Conservation (phyloP, 2,329 filamentous ascomycete genomes). For the Zymoseptoria brevis region DNA sequence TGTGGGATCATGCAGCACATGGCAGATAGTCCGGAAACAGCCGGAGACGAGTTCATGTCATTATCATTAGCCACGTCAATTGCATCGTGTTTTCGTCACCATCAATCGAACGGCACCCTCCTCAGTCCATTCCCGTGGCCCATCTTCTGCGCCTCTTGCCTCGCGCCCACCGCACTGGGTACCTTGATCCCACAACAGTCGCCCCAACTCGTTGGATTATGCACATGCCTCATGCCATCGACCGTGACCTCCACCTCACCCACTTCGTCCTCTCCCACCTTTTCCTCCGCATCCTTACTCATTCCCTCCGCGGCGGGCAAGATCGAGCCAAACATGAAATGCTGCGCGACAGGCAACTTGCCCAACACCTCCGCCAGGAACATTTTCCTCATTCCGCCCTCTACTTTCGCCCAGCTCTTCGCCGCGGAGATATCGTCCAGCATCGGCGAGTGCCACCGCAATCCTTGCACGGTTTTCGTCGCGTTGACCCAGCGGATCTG, state of each 20-base stretch:
- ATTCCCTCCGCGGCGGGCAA: conserved; percentile 75
- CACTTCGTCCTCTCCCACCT: conserved; percentile 40
- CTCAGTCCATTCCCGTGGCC: conserved; percentile 56
- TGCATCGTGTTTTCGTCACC: neutral
- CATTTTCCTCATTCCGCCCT: conserved; percentile 94
- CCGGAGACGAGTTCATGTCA: neutral
- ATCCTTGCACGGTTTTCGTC: conserved; percentile 88
- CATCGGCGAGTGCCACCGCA: conserved; percentile 97
- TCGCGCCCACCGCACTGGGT: conserved; percentile 84
- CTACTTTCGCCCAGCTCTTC: conserved; percentile 84
- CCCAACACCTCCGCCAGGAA: conserved; percentile 86
- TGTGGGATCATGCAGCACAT: neutral
- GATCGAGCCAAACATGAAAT: conserved; percentile 86
- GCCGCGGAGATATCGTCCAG: conserved; percentile 92
- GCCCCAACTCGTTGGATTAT: conserved; percentile 66
- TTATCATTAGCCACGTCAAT: neutral
- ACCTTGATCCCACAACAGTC: conserved; percentile 98
- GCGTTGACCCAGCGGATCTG: conserved; percentile 92
- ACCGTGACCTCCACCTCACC: conserved; percentile 57
- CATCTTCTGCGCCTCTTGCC: conserved; percentile 76
- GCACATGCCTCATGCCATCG: conserved; percentile 51
- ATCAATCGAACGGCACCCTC: conserved; percentile 72
- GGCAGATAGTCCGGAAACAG: neutral
- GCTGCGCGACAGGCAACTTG: conserved; percentile 96
- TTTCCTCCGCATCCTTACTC: conserved; percentile 55